A percentile compares a stretch with the other conserved stretches of the same genome.
These are phyloP conservation scores for Catharanthus roseus DNA, from an alignment of 257 asterid genomes.

Conservation along the genomic window DNA sequence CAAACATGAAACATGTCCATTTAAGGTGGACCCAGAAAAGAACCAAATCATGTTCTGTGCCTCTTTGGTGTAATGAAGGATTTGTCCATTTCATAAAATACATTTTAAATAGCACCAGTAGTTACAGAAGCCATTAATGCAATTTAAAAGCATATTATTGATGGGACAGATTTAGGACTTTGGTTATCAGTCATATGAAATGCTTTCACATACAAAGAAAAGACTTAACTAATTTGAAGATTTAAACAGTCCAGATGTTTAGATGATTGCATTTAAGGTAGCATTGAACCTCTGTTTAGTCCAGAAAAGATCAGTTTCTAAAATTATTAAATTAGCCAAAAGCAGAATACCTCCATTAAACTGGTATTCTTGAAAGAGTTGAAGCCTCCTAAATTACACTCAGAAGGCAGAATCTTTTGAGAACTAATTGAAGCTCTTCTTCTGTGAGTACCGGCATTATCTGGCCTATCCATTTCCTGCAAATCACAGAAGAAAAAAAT, in stretches of 20 bases:
- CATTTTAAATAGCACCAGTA: conserved; percentile 18
- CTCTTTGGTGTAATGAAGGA: conserved; percentile 9
- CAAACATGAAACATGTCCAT: conserved; percentile 44
- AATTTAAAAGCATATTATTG: conserved; percentile 8
- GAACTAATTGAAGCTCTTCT: conserved; percentile 69
- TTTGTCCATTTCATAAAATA: conserved; percentile 33
- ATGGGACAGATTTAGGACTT: not conserved
- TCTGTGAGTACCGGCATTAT: conserved; percentile 45
- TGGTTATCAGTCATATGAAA: conserved; percentile 1
- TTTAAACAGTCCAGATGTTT: not conserved
- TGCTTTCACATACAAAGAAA: not conserved
- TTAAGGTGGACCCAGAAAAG: conserved; percentile 44
- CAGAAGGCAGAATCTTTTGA: conserved; percentile 46
- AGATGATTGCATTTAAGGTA: not conserved
- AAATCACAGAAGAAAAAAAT: conserved; percentile 16
- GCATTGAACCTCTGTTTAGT: not conserved
- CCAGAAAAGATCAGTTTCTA: not conserved
- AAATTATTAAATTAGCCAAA: not conserved
- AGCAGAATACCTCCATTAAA: conserved; percentile 52
- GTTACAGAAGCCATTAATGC: conserved; percentile 17
- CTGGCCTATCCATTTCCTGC: conserved; percentile 64
- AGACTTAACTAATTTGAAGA: not conserved
- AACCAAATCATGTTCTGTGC: conserved; percentile 33
- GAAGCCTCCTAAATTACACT: conserved; percentile 33
- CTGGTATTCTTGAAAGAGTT: conserved; percentile 39